Evolutionary conservation across 2,329 filamentous ascomycete species (phyloP).

Genomic region (Epichloe brachyelytri): DNA sequence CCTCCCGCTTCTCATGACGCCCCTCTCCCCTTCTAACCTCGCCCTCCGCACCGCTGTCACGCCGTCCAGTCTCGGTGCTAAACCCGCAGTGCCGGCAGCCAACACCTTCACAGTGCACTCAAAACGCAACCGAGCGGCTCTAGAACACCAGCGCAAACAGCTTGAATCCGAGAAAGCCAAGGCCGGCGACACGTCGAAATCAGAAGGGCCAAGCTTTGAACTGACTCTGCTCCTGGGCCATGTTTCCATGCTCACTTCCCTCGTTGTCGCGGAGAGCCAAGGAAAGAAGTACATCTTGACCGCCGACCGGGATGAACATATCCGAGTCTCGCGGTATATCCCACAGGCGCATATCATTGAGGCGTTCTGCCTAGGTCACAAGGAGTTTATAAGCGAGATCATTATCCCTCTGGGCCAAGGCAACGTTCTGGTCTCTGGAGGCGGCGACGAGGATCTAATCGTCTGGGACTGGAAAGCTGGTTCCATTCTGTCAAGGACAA

Average conservation of each 20-base stretch:
- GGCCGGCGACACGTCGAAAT: slow-evolving; percentile 10
- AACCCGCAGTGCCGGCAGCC: slow-evolving; percentile 34
- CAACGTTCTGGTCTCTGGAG: slow-evolving; percentile 67
- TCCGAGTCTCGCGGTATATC: slow-evolving; percentile 69
- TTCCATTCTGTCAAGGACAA: slow-evolving; percentile 38
- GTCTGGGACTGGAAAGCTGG: slow-evolving; percentile 69
- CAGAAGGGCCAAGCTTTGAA: slow-evolving; percentile 47
- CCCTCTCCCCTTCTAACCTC: slow-evolving; percentile 7
- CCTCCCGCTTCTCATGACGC: slow-evolving; percentile 47
- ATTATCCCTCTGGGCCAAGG: slow-evolving; percentile 45
- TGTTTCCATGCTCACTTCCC: slow-evolving; percentile 83
- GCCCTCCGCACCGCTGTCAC: slow-evolving; percentile 8
- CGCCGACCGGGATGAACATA: slow-evolving; percentile 54
- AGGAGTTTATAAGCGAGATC: slow-evolving; percentile 68
- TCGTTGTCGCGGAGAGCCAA: slow-evolving; percentile 39
- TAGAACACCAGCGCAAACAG: slow-evolving; percentile 43
- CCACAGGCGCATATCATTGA: slow-evolving; percentile 85
- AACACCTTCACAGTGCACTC: slow-evolving; percentile 52
- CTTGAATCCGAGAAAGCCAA: slow-evolving; percentile 21
- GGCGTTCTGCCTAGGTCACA: slow-evolving; percentile 77
- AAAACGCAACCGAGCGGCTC: slow-evolving; percentile 45
- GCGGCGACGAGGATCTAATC: slow-evolving; percentile 67
- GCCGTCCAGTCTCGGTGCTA: slow-evolving; percentile 8
- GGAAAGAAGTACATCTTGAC: slow-evolving; percentile 39
- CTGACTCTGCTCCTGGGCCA: slow-evolving; percentile 76